phyloP scores from a whole-genome alignment of 371 early-diverging fungal species.

The Sporodiniella umbellata region DNA sequence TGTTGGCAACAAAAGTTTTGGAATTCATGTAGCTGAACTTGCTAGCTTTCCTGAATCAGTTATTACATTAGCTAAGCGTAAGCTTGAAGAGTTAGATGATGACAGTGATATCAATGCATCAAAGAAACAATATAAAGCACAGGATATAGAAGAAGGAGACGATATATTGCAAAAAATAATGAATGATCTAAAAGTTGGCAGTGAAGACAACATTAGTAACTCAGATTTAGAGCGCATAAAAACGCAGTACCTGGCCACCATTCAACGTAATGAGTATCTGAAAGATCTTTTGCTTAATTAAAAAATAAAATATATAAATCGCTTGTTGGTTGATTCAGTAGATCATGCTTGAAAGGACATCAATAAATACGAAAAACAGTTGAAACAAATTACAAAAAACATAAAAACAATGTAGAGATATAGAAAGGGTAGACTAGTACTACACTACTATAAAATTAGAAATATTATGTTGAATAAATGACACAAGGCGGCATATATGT shows the following conservation, averaged over 20 bases:
- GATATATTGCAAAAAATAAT: neutral
- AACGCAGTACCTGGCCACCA: neutral
- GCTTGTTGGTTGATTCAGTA: no score
- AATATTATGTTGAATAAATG: no score
- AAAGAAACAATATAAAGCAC: neutral
- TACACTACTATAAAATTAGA: no score
- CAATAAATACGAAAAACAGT: no score
- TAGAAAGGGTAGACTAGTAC: no score
- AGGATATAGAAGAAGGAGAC: neutral
- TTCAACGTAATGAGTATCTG: no score
- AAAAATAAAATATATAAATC: slow-evolving; percentile 11
- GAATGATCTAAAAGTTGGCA: neutral
- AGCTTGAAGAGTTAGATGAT: slow-evolving; percentile 84
- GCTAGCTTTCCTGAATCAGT: slow-evolving; percentile 92
- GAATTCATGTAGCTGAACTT: slow-evolving; percentile 96
- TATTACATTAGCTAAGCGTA: slow-evolving; percentile 80
- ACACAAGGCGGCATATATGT: no score
- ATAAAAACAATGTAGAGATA: no score
- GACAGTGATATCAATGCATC: slow-evolving; percentile 6
- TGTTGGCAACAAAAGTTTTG: slow-evolving; percentile 96
- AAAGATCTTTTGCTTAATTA: no score
- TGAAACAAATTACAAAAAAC: no score
- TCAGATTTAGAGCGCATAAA: neutral
- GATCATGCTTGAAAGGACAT: no score
- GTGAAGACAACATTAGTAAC: no score